phyloP scores from a whole-genome alignment of 108 stramenopile genomes.

The Epipyxis sp. region DNA sequence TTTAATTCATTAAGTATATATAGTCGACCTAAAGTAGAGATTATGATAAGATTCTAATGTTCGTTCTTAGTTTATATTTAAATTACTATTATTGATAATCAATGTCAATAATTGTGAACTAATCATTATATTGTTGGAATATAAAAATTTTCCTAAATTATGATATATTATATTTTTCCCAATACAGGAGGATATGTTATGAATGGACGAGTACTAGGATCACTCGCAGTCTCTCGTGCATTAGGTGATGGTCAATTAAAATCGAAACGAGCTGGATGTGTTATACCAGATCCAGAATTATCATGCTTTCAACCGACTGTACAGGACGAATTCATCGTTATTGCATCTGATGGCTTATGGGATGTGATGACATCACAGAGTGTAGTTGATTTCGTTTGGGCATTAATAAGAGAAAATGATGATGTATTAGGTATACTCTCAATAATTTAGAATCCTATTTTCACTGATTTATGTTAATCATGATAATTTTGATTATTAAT shows the following conservation, averaged over 20 bases:
- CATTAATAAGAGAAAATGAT: not conserved
- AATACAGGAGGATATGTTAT: slow-evolving; percentile 81
- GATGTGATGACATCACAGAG: slow-evolving; percentile 81
- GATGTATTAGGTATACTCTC: not conserved
- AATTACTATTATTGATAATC: too few species aligned
- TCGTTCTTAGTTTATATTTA: too few species aligned
- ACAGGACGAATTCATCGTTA: slow-evolving; percentile 64
- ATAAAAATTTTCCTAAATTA: too few species aligned
- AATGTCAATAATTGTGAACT: too few species aligned
- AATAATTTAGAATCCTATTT: not conserved
- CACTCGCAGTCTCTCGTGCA: slow-evolving; percentile 75
- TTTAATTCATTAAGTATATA: too few species aligned
- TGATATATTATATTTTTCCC: slow-evolving; percentile 62
- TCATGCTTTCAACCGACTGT: not conserved
- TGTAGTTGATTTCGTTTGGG: slow-evolving; percentile 65
- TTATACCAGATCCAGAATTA: slow-evolving; percentile 40
- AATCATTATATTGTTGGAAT: too few species aligned
- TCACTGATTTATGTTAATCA: not conserved
- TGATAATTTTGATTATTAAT: not conserved
- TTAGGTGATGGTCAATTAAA: slow-evolving; percentile 67
- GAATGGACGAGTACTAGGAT: slow-evolving; percentile 71
- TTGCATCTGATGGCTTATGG: slow-evolving; percentile 84
- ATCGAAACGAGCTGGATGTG: slow-evolving; percentile 62
- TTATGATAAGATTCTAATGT: too few species aligned
- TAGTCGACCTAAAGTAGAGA: too few species aligned